These are phyloP conservation scores for Kodamaea alishanica DNA, from an alignment of 1,139 yeast species.

Conservation along the genomic window DNA sequence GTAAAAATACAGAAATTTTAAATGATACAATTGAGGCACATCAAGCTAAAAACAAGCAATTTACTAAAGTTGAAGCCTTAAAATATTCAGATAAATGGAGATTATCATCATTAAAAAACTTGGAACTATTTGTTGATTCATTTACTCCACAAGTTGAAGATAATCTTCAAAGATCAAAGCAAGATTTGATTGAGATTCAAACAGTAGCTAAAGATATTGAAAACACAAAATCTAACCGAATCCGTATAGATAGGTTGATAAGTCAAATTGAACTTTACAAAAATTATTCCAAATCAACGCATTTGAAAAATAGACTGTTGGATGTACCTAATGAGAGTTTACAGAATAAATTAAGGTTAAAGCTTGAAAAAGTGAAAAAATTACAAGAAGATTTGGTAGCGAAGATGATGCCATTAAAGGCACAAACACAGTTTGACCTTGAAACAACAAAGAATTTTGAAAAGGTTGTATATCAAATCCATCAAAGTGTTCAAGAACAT, in stretches of 20 bases:
- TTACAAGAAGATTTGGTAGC: conserved; percentile 13
- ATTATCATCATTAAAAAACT: conserved; percentile 9
- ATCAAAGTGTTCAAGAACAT: conserved; percentile 7
- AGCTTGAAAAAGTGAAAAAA: conserved; percentile 12
- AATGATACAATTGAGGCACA: conserved; percentile 7
- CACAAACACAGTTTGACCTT: conserved; percentile 9
- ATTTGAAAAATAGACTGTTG: conserved; percentile 15
- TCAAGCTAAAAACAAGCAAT: conserved; percentile 3
- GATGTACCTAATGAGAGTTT: conserved; percentile 16
- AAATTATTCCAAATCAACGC: conserved; percentile 11
- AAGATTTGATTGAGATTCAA: conserved; percentile 2
- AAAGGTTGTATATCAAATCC: conserved; percentile 13
- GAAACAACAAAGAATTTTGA: conserved; percentile 15
- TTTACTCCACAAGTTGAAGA: conserved; percentile 5
- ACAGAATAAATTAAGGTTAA: conserved; percentile 7
- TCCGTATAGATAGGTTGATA: conserved; percentile 14
- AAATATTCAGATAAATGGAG: conserved; percentile 12
- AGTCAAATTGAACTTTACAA: conserved; percentile 12
- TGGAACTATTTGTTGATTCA: conserved; percentile 5
- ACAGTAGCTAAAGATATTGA: conserved; percentile 8
- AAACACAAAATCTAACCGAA: conserved; percentile 9
- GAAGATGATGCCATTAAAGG: conserved; percentile 19
- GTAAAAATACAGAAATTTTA: conserved; percentile 9
- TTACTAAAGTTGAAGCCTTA: conserved; percentile 5
- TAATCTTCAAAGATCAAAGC: not conserved